Evolutionary conservation across 805 yeast genomes (phyloP), one percentile per base, ranked within the genome.

Genomic region (Zygosaccharomyces gambellarensis): DNA sequence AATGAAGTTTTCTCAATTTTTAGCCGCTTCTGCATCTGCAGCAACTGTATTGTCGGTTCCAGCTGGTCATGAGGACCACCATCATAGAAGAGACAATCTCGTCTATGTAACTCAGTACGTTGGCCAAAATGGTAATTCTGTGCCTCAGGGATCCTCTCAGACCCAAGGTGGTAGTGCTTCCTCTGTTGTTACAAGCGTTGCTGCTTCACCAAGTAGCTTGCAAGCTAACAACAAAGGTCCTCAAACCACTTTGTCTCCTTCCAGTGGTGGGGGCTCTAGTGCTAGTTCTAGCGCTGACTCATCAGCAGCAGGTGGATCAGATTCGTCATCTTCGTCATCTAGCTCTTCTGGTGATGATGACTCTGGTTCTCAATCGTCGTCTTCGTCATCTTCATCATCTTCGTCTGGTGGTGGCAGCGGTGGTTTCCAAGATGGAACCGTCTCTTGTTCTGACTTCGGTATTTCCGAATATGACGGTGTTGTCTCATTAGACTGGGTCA

Each of bases 381-480:
- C 60, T n/a, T 38, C 67, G 4, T 31, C 59, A n/a, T 39, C 59
- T 14, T 39, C 61, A 8, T 25, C 67, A 17, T n/a, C 62, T 27
- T 64, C 65, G 6, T 62, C 74, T 25, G 55, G 68, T 47, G 71
- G 74, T 36, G 68, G 72, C 53, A 51, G 68, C 46, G 87, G 85
- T 63, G 86, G 80, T 62, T 73, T 82, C 66, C 72, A 74, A 64
- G 92, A 85, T 62, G 92, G 90, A 67, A 78, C 79, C 51, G 72
- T 81, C 65, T 62, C 75, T 45, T 85, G 94, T 74, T 72, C 77
- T 48, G 70, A 73, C 36, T 82, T 52, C 84, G 45, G 45, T 25
- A 42, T 42, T 76, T 90, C 90, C 63, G 70, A 79, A 22, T 86
- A 84, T 45, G 78, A 82, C 61, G 88, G 88, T 74, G 86, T 81